Conservation (phyloP, 1,139 yeast genomes). For the Taphrina betulina region DNA sequence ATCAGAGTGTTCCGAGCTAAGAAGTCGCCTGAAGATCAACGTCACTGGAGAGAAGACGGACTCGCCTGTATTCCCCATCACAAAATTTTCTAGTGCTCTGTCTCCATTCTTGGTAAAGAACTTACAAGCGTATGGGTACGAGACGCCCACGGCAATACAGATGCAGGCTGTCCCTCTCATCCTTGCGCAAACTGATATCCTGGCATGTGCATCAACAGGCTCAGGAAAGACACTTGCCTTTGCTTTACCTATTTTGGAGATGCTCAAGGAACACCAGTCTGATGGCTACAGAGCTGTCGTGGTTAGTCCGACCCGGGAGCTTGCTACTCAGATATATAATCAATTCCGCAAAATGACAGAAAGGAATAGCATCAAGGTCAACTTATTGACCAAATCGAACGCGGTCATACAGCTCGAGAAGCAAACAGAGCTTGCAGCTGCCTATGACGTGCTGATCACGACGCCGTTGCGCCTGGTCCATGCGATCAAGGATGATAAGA, state of each 20-base stretch:
- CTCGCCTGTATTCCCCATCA: conserved; percentile 83
- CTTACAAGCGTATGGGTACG: conserved; percentile 65
- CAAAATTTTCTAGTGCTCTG: conserved; percentile 64
- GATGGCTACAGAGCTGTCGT: conserved; percentile 56
- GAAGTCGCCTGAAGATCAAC: conserved; percentile 60
- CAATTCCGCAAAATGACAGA: conserved; percentile 59
- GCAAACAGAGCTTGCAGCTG: conserved; percentile 55
- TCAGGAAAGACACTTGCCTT: conserved; percentile 91
- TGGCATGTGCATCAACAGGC: conserved; percentile 94
- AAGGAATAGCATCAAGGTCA: conserved; percentile 57
- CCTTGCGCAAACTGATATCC: conserved; percentile 62
- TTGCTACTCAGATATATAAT: conserved; percentile 78
- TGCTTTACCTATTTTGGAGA: conserved; percentile 74
- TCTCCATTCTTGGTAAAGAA: conserved; percentile 64
- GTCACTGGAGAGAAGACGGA: conserved; percentile 79
- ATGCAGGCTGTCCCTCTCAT: conserved; percentile 77
- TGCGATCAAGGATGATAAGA: conserved; percentile 59
- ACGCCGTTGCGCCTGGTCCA: conserved; percentile 90
- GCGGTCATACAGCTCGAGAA: conserved; percentile 62
- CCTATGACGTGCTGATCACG: conserved; percentile 76
- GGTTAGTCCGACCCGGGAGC: conserved; percentile 88
- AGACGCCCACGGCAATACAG: conserved; percentile 89
- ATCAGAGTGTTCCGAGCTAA: conserved; percentile 58
- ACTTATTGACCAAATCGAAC: conserved; percentile 70
- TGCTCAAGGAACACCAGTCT: conserved; percentile 38